Percentiles rank a stretch among this genome's conserved stretches.
These are phyloP conservation scores for Isabelozyma rhagii DNA, from an alignment of 805 yeast species.

Conservation along the genomic window DNA sequence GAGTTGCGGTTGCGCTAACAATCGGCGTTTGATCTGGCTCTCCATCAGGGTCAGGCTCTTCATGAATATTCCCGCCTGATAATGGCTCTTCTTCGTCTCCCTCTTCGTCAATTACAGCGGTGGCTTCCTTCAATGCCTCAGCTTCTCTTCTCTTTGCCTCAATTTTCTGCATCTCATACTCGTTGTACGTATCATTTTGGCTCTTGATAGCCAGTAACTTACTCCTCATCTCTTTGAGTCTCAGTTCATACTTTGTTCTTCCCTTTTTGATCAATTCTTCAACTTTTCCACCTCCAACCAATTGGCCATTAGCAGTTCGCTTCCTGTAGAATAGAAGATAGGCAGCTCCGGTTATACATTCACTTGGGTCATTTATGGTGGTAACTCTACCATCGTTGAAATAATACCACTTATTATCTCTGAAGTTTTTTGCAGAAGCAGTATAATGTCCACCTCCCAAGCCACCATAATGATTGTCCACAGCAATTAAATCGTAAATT, in stretches of 20 bases:
- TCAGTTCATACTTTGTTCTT: slow-evolving; percentile 19
- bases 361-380: slow-evolving; percentile 51
- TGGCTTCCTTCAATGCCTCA: slow-evolving; percentile 1
- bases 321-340: slow-evolving; percentile 81
- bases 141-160: background rate
- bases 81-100: slow-evolving; percentile 1
- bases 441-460: slow-evolving; percentile 98
- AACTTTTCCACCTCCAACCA: slow-evolving; percentile 49
- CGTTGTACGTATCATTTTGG: slow-evolving; percentile 9
- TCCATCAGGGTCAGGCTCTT: slow-evolving; percentile 2
- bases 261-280: slow-evolving; percentile 40
- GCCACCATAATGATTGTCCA: slow-evolving; percentile 95
- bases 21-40: background rate
- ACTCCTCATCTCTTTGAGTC: slow-evolving; percentile 8
- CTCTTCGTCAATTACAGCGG: background rate
- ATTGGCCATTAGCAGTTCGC: slow-evolving; percentile 22
- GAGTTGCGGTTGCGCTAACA: background rate
- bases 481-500: slow-evolving; percentile 86
- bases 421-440: slow-evolving; percentile 76
- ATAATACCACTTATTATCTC: slow-evolving; percentile 81
- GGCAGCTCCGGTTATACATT: slow-evolving; percentile 73
- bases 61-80: background rate
- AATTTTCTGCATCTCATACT: background rate
- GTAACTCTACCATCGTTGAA: slow-evolving; percentile 82
- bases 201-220: slow-evolving; percentile 10